Base-by-base conservation (phyloP, 176 grass and related monocot genomes). In the Hordeum marinum region DNA sequence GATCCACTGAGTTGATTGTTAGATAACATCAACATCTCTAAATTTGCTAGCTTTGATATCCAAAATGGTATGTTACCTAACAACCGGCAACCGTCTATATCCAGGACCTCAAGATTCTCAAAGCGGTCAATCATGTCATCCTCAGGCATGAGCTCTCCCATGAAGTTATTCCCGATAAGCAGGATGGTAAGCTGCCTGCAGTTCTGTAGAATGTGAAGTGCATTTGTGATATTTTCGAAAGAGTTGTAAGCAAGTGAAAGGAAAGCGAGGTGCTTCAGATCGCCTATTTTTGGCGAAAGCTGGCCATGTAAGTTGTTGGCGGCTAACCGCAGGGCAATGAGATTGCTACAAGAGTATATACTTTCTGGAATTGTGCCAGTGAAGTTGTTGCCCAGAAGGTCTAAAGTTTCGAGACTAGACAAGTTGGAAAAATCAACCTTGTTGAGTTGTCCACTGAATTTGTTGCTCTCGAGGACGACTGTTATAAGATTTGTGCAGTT, bases 391-490 rank as follows among this genome's bases (percentile, higher is more conserved):
- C 13, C 12, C 55, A 79, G 0, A 20, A 91, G 69, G 24, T 91
- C 89, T 40, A 91, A 60, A 8, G 15, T 68, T 74, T 29, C 80
- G 4, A 84, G 81, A 68, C 80, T 80, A 3, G 32, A 9, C 3
- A 91, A 39, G 21, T 18, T 81, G 60, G 68, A 87, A 68, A 90
- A 87, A 39, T 91, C 62, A n/a, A 91, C 55, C 35, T 80, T 79
- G 3, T 20, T 31, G 27, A 91, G 89, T 0, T 84, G 18, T 6
- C 85, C 85, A 0, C 65, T 62, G 50, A 91, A 84, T 12, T 27
- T n/a, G 29, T 91, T 91, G 9, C 10, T 5, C 31, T 64, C 84
- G 66, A 91, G 66, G 42, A 76, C 63, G 11, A 91, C 64, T 0
- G 17, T 41, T 25, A 27, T 59, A 26, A 91, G 45, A 57, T 21